A percentile compares a stretch with the other conserved stretches of the same genome.
Evolutionary conservation across 345 rosid species (phyloP).

Genomic region (Populus tremula): DNA sequence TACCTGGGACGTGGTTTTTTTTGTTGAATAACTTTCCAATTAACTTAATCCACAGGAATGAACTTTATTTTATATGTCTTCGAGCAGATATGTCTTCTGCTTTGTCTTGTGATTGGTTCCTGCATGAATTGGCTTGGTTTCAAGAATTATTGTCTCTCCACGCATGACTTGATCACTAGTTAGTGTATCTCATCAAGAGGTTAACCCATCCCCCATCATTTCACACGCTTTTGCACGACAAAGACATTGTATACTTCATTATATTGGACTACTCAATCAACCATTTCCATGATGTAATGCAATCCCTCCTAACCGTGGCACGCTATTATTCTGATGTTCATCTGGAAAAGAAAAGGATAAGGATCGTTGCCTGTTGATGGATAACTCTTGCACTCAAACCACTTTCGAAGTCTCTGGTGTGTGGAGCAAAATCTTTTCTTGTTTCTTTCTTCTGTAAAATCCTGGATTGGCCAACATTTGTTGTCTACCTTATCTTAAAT

Average conservation of each 20-base stretch:
- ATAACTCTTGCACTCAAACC: not conserved
- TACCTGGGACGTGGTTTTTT: no score
- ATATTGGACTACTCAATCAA: not conserved
- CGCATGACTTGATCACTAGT: not conserved
- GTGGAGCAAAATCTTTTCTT: not conserved
- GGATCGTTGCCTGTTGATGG: no score
- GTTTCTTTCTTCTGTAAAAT: not conserved
- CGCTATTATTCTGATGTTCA: no score
- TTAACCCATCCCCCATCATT: not conserved
- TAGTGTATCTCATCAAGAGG: not conserved
- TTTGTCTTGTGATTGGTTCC: not conserved
- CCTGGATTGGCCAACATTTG: no score
- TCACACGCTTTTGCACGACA: not conserved
- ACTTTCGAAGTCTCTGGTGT: not conserved
- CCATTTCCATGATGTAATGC: not conserved
- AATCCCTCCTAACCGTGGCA: not conserved
- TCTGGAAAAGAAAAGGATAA: no score
- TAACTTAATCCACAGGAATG: no score
- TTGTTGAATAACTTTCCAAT: no score
- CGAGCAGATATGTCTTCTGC: not conserved
- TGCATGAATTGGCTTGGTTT: not conserved
- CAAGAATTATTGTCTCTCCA: not conserved
- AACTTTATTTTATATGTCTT: not conserved
- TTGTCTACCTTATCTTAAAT: no score
- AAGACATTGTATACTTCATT: not conserved